Conservation (phyloP, 2,329 filamentous ascomycete species). For the Blastomyces parvus region DNA sequence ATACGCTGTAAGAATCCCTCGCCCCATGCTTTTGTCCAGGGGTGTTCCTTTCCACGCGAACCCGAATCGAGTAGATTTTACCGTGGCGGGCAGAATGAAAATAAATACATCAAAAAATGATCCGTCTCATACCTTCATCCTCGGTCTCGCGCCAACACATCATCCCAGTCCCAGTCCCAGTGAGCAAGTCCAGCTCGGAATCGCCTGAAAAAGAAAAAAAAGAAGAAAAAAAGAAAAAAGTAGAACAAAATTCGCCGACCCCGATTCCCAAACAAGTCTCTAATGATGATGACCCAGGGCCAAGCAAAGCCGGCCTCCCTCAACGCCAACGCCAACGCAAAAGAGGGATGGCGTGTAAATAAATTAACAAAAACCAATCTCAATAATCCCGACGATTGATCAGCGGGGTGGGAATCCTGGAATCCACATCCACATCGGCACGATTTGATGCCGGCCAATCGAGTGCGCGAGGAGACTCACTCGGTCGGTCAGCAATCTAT, state of each 20-base stretch:
- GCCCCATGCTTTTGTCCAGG: not conserved
- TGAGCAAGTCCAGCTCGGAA: not conserved
- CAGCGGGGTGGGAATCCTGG: too few relatives aligned
- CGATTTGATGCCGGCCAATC: too few relatives aligned
- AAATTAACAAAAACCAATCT: too few relatives aligned
- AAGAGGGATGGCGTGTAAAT: too few relatives aligned
- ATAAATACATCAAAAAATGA: not conserved
- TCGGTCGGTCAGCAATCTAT: too few relatives aligned
- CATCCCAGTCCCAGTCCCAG: not conserved
- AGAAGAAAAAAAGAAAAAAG: not conserved
- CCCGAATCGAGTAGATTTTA: not conserved
- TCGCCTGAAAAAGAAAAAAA: not conserved
- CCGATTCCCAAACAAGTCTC: not conserved
- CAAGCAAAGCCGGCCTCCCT: too few relatives aligned
- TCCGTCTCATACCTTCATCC: not conserved
- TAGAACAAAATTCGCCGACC: not conserved
- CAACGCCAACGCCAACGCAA: too few relatives aligned
- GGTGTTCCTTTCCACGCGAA: not conserved
- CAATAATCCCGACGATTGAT: not conserved
- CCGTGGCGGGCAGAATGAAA: not conserved
- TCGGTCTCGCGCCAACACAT: not conserved
- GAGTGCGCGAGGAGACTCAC: too few relatives aligned
- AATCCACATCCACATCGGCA: too few relatives aligned
- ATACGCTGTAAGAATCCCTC: too few relatives aligned
- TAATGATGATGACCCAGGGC: too few relatives aligned